Evolutionary conservation across 208 protist species (phyloP).

Genomic region (Trichomonas vaginalis): DNA sequence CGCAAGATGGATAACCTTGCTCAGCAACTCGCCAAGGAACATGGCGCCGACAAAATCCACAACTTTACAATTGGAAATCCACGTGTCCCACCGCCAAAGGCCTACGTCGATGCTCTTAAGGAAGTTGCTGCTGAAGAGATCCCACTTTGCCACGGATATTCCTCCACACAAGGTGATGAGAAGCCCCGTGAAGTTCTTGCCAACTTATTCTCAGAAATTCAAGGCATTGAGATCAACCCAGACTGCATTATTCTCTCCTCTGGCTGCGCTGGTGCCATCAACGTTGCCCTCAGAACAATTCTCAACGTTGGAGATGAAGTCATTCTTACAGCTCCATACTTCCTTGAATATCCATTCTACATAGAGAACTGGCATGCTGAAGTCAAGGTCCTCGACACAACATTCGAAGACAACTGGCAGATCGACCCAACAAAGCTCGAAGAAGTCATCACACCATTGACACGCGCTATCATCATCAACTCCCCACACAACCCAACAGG

Average conservation of each 20-base stretch:
- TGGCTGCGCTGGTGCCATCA: background rate
- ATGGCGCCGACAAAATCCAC: background rate
- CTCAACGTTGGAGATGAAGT: background rate
- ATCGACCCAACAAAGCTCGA: background rate
- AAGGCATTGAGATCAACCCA: background rate
- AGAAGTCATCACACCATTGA: background rate
- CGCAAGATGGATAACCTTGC: background rate
- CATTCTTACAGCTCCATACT: background rate
- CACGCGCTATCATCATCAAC: background rate
- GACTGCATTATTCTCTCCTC: background rate
- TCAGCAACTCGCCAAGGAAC: background rate
- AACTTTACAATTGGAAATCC: conserved; percentile 3
- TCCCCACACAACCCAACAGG: background rate
- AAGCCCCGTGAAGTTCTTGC: background rate
- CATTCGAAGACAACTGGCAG: background rate
- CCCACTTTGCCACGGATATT: background rate
- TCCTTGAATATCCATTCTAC: background rate
- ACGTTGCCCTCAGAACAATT: background rate
- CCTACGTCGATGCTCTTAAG: background rate
- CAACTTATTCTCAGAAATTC: background rate
- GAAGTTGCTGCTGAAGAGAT: background rate
- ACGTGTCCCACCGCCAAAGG: background rate
- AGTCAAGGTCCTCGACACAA: background rate
- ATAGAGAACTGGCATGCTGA: background rate
- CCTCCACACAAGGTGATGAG: background rate